Conservation (phyloP, 345 rosid species). For the Arabis alpina region DNA sequence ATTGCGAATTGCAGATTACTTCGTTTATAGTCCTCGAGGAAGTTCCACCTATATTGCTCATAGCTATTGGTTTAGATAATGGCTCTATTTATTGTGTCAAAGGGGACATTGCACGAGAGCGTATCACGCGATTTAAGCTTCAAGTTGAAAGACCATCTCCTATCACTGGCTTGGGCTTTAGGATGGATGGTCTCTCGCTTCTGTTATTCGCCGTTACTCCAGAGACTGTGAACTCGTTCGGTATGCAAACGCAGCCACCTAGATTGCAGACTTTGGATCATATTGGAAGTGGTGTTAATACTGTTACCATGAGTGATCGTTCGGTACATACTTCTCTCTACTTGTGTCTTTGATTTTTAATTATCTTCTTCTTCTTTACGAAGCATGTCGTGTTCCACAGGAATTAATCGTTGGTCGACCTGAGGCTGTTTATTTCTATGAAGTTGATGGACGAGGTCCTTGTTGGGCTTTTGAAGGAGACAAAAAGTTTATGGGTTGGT, state of each 20-base stretch:
- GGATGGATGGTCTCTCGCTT: constrained; percentile 89
- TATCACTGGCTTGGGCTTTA: constrained; percentile 81
- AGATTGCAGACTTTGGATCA: constrained; percentile 79
- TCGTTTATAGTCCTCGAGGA: constrained; percentile 94
- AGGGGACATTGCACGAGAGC: constrained; percentile 96
- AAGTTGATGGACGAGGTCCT: constrained; percentile 98
- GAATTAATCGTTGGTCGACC: constrained; percentile 91
- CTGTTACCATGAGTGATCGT: constrained; percentile 93
- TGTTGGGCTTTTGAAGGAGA: constrained; percentile 99
- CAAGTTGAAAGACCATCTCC: constrained; percentile 60
- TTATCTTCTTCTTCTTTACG: constrained; percentile 18
- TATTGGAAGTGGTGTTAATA: constrained; percentile 68
- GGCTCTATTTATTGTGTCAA: constrained; percentile 89
- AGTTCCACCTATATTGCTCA: constrained; percentile 88
- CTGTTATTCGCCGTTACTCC: constrained; percentile 86
- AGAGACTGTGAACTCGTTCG: constrained; percentile 69
- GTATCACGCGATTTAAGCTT: constrained; percentile 87
- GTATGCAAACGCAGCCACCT: constrained; percentile 80
- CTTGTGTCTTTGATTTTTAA: background rate
- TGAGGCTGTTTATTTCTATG: constrained; percentile 96
- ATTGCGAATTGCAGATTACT: constrained; percentile 68
- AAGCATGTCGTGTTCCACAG: constrained; percentile 49
- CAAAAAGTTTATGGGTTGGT: constrained; percentile 93
- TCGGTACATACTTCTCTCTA: constrained; percentile 55
- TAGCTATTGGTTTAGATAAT: constrained; percentile 88